Evolutionary conservation across 164 flowering plant species (phyloP), one percentile per base, ranked within the genome.

Genomic region (Magnolia sinica): DNA sequence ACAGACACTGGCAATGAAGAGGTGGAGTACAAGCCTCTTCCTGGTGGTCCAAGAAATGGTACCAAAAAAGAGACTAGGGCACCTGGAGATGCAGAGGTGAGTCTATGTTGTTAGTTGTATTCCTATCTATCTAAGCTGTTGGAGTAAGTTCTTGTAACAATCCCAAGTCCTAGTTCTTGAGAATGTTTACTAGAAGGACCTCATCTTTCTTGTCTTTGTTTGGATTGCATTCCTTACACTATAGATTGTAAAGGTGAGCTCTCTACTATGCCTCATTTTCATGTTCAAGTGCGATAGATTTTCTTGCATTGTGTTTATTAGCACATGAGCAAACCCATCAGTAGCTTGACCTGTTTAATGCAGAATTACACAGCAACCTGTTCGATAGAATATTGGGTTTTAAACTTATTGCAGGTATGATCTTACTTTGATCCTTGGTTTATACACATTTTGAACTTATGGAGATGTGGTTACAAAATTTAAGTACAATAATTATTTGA

Each of bases 121-220:
- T 24, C 22, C 52, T 0, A 22, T 70, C 19, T n/a, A 23, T 73
- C 51, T 14, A 31, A 9, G 55, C 72, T 84, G 65, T 80, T 50
- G 13, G 23, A 45, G 55, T 73, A 23, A 80, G 1, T 50, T 14
- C 24, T 19, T 1, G 0, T 20, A 9, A 50, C 14, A 2, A 19
- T 4, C 27, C 66, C 88, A 95, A 94, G 95, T 89, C 61, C 29
- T 86, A 50, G 50, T 95, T 58, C 22, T 88, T 58, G 89, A 92
- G 64, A 95, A 92, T 85, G 88, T 95, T 52, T 86, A 74, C 84
- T 95, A 97, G 98, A 95, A 90, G 83, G 97, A 93, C 78, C 83
- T 88, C 64, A 90, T 88, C 69, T 91, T 95, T 76, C 98, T 95
- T 50, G 77, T 81, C 66, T 84, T 89, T 70, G 96, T 93, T 68